Percentiles rank a stretch among this genome's conserved stretches.
These are phyloP conservation scores for Bassia scoparia DNA, from an alignment of 148 eudicot species.

Conservation along the genomic window DNA sequence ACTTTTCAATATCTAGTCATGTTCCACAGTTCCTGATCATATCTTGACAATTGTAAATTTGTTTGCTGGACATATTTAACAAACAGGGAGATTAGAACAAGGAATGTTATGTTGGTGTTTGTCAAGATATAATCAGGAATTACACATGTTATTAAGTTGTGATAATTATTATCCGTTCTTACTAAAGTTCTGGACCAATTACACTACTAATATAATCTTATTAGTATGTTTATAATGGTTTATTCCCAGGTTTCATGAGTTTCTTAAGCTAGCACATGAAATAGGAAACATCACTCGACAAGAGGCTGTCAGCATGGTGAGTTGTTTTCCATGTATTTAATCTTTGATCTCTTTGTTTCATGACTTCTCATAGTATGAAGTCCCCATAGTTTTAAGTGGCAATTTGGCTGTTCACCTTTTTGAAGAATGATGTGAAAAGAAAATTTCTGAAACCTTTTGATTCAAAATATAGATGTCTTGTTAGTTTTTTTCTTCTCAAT, in stretches of 20 bases:
- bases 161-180: no score
- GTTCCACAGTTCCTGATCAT: background rate
- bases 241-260: conserved; percentile 85
- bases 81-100: background rate
- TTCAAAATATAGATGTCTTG: background rate
- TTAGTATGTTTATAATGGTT: conserved; percentile 3
- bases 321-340: conserved; percentile 26
- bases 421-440: background rate
- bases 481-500: background rate
- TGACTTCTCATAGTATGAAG: background rate
- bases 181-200: no score
- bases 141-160: no score
- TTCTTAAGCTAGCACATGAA: conserved; percentile 91
- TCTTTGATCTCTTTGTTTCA: background rate
- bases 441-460: background rate
- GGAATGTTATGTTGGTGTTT: background rate
- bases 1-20: background rate
- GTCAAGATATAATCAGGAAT: no score
- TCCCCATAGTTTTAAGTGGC: background rate
- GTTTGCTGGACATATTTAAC: background rate
- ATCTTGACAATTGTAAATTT: background rate
- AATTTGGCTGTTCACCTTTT: background rate
- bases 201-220: background rate
- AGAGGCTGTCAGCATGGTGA: conserved; percentile 98
- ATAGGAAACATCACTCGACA: conserved; percentile 97